These are phyloP conservation scores for Suhomyces sp. DNA, from an alignment of 805 yeast species.

Conservation along the genomic window DNA sequence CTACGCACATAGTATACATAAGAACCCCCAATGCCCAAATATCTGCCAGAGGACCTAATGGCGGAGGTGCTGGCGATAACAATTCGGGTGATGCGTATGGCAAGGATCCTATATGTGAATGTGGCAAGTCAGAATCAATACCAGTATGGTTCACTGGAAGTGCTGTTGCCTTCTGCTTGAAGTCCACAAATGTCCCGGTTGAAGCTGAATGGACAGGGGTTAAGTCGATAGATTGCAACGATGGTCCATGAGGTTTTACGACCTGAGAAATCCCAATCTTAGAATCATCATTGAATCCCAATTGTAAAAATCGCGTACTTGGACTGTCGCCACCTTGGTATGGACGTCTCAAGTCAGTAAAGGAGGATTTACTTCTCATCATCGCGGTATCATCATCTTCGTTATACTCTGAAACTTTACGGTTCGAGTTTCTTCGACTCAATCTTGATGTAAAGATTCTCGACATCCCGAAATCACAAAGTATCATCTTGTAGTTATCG, in stretches of 20 bases:
- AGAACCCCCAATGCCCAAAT: slow-evolving; percentile 90
- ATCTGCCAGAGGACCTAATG: slow-evolving; percentile 70
- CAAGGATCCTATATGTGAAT: slow-evolving; percentile 78
- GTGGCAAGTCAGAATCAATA: slow-evolving; percentile 49
- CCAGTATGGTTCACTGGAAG: slow-evolving; percentile 9
- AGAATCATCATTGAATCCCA: slow-evolving; percentile 24
- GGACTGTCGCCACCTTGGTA: slow-evolving; percentile 32
- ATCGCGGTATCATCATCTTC: slow-evolving; percentile 17
- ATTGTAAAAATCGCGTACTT: slow-evolving; percentile 20
- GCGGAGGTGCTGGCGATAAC: slow-evolving; percentile 58
- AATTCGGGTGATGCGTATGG: slow-evolving; percentile 94
- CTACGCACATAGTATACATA: slow-evolving; percentile 68
- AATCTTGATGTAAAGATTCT: slow-evolving; percentile 30
- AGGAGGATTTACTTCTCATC: slow-evolving; percentile 36
- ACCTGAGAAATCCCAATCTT: slow-evolving; percentile 32
- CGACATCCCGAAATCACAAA: slow-evolving; percentile 92
- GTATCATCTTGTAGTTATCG: slow-evolving; percentile 41
- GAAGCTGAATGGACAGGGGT: slow-evolving; percentile 25
- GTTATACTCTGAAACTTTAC: no score
- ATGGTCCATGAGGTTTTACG: slow-evolving; percentile 30
- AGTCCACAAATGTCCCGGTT: slow-evolving; percentile 6
- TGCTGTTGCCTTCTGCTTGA: slow-evolving; percentile 5
- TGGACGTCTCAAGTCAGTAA: slow-evolving; percentile 34
- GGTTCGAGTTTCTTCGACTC: slow-evolving; percentile 20
- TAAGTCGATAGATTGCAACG: slow-evolving; percentile 31